Evolutionary conservation across 371 early-diverging fungal species (phyloP), one percentile per base, ranked within the genome.

Genomic region (Mortierella sp.): DNA sequence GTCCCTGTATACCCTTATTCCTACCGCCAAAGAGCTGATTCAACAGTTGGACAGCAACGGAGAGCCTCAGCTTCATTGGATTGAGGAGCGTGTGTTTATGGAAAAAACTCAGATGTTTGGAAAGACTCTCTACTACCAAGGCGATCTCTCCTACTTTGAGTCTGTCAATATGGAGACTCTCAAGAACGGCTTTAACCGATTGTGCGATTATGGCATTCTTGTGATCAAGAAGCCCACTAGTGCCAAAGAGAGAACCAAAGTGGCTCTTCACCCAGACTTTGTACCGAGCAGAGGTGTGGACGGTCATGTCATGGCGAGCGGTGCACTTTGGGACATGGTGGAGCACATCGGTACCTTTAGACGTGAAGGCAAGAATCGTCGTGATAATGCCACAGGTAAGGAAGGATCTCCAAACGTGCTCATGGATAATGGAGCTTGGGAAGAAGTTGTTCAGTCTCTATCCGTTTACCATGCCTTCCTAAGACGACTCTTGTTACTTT

Each of bases 91-190:
- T 23, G 70, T 86, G 23, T 91, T 92, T 73, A 83, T 87, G 51
- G 87, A 90, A 34, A 81, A 89, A 51, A 81, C 87, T 5, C 95
- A 95, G 81, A 82, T 87, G 21, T 82, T 95, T 56, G 95, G 93
- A 32, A 91, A 92, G 78, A 92, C 93, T 0, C 80, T 94, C 8
- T 94, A 94, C 69, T 91, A 91, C 70, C 90, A 93, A 79, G 92
- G 93, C 5, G 94, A 93, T 63, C 70, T 94, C 32, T 86, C 86
- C 26, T 93, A 93, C 78, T 84, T 95, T 60, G 95, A 95, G 68
- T 90, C 95, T 7, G 86, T 92, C 54, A 95, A 94, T 78, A 93
- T 92, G 75, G 95, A 95, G 65, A 95, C 94, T 0, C 54, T 95
- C 47, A 90, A 86, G 66, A 93, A 92, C 66, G 93, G 92, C 24